A percentile compares a stretch with the other conserved stretches of the same genome.
These are phyloP conservation scores for Xylaria palmicola DNA, from an alignment of 495 filamentous ascomycete species.

Conservation along the genomic window DNA sequence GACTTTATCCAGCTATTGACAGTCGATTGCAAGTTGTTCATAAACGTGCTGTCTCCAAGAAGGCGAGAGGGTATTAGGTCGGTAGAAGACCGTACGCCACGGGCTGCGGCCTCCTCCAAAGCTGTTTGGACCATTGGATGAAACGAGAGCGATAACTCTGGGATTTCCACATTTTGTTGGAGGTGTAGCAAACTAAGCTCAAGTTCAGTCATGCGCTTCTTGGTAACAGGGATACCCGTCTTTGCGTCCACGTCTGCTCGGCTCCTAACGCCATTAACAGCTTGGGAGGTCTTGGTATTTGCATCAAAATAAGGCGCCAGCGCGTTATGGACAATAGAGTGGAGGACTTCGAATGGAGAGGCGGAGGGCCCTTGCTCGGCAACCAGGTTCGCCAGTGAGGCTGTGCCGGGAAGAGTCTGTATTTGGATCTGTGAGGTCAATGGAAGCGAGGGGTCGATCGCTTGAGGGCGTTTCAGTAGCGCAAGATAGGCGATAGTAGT, in stretches of 20 bases:
- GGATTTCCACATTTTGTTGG: slow-evolving; percentile 97
- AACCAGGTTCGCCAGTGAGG: slow-evolving; percentile 59
- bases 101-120: slow-evolving; percentile 68
- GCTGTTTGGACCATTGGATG: slow-evolving; percentile 85
- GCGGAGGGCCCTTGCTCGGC: slow-evolving; percentile 66
- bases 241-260: slow-evolving; percentile 82
- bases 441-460: slow-evolving; percentile 76
- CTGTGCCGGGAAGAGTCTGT: slow-evolving; percentile 81
- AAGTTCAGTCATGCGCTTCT: slow-evolving; percentile 91
- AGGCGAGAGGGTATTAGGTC: slow-evolving; percentile 72
- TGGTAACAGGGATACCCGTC: slow-evolving; percentile 92
- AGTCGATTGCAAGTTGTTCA: slow-evolving; percentile 88
- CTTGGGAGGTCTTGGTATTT: slow-evolving; percentile 80
- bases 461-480: slow-evolving; percentile 82
- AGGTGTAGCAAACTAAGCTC: slow-evolving; percentile 85
- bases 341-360: slow-evolving; percentile 88
- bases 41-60: slow-evolving; percentile 80
- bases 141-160: slow-evolving; percentile 78
- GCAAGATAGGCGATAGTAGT: slow-evolving; percentile 81
- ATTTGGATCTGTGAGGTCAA: slow-evolving; percentile 85
- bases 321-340: slow-evolving; percentile 82
- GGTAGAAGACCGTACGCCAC: slow-evolving; percentile 63
- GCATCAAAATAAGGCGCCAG: slow-evolving; percentile 95
- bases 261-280: slow-evolving; percentile 59
- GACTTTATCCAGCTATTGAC: slow-evolving; percentile 98